Evolutionary conservation across 108 stramenopile species (phyloP).

Genomic region (Skeletonema tropicum): DNA sequence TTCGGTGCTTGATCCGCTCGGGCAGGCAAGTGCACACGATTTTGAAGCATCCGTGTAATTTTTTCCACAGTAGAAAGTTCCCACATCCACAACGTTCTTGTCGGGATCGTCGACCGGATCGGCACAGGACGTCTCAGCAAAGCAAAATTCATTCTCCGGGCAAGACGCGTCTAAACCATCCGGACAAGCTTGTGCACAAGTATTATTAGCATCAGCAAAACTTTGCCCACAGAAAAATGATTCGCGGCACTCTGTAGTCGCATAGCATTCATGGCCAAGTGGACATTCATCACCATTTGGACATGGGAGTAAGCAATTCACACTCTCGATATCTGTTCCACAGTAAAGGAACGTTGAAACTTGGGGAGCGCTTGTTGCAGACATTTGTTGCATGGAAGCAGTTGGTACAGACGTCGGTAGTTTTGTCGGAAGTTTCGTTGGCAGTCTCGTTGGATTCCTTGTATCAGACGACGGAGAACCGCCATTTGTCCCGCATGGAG

Average conservation of each 20-base stretch:
- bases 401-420: constrained; percentile 66
- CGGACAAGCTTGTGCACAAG: constrained; percentile 35
- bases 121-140: constrained; percentile 45
- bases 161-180: constrained; percentile 43
- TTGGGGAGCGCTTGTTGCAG: constrained; percentile 30
- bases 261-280: constrained; percentile 40
- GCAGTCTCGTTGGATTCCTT: neutral
- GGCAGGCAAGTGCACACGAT: constrained; percentile 46
- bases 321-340: constrained; percentile 38
- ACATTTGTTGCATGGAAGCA: constrained; percentile 62
- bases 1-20: constrained; percentile 44
- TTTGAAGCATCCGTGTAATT: constrained; percentile 45
- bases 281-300: constrained; percentile 44
- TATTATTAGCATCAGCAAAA: constrained; percentile 42
- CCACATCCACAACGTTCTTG: constrained; percentile 13
- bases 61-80: constrained; percentile 49
- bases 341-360: constrained; percentile 45
- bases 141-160: constrained; percentile 31
- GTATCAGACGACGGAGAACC: neutral
- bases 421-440: constrained; percentile 25
- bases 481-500: constrained; percentile 36
- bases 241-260: constrained; percentile 42
- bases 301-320: constrained; percentile 45
- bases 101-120: neutral
- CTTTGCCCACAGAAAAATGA: constrained; percentile 45